Evolutionary conservation across 176 grass and related monocot species (phyloP).

Genomic region (Themeda triandra): DNA sequence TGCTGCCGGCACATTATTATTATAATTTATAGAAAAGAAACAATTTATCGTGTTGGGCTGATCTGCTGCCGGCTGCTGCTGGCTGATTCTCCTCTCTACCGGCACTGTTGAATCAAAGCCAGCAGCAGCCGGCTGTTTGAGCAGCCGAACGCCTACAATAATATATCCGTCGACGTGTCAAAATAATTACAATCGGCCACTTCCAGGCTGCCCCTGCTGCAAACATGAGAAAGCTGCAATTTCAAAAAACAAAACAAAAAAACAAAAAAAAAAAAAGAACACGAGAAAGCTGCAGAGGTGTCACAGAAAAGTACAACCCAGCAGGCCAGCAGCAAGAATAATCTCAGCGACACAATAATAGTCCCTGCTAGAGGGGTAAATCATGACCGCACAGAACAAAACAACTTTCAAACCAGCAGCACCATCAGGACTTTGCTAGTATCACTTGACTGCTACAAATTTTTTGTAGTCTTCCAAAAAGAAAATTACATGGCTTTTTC

Average conservation of each 20-base stretch:
- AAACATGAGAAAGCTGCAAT: too few relatives aligned
- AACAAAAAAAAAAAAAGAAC: too few relatives aligned
- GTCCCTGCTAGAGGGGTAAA: neutral
- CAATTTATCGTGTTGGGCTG: too few relatives aligned
- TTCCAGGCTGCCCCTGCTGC: neutral
- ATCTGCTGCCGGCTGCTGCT: too few relatives aligned
- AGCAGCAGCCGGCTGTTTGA: too few relatives aligned
- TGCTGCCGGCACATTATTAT: too few relatives aligned
- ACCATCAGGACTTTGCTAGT: neutral
- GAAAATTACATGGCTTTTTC: neutral
- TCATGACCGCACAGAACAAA: constrained; percentile 9
- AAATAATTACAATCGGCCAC: neutral
- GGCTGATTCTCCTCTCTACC: too few relatives aligned
- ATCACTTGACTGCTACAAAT: neutral
- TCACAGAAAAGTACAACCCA: neutral
- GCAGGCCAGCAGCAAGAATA: neutral
- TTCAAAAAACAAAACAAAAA: too few relatives aligned
- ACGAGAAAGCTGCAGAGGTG: constrained; percentile 1
- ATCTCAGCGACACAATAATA: constrained; percentile 18
- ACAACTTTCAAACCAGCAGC: neutral
- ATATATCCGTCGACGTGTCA: neutral
- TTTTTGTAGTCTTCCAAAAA: neutral
- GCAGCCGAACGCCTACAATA: too few relatives aligned
- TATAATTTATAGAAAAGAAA: neutral
- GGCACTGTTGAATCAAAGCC: too few relatives aligned